Conservation (phyloP, 2,329 filamentous ascomycete genomes). For the Penicillium thymicola region DNA sequence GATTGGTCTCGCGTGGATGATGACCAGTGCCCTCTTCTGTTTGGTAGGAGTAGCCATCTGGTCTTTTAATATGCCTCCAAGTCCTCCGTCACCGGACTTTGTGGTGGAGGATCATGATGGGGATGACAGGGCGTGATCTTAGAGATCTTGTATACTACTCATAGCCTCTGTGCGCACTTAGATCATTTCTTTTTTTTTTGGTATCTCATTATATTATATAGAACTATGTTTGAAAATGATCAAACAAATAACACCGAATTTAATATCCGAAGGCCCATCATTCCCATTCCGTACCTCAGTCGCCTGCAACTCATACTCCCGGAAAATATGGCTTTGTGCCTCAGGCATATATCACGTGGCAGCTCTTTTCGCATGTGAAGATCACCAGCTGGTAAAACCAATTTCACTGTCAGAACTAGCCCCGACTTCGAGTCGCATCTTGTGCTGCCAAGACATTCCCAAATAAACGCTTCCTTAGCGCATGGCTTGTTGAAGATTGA, state of each 20-base stretch:
- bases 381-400: constrained; percentile 2
- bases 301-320: background rate
- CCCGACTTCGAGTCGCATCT: background rate
- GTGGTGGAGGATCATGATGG: constrained; percentile 22
- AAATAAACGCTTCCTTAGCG: background rate
- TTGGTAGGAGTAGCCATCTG: constrained; percentile 30
- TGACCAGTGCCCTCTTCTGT: constrained; percentile 35
- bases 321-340: background rate
- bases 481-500: background rate
- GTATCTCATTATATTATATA: background rate
- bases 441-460: background rate
- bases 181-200: background rate
- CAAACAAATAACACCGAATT: background rate
- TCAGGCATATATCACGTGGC: constrained; percentile 4
- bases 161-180: background rate
- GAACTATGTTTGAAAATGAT: background rate
- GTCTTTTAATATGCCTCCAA: constrained; percentile 24
- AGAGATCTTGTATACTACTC: constrained; percentile 11
- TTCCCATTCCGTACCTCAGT: too few relatives aligned
- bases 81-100: constrained; percentile 13
- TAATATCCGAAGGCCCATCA: background rate
- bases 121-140: constrained; percentile 7
- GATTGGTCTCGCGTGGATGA: constrained; percentile 50
- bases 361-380: constrained; percentile 5
- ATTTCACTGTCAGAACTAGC: background rate